Evolutionary conservation across 257 asterid species (phyloP), one percentile per base, ranked within the genome.

Genomic region (Solanum lycopersicoides): DNA sequence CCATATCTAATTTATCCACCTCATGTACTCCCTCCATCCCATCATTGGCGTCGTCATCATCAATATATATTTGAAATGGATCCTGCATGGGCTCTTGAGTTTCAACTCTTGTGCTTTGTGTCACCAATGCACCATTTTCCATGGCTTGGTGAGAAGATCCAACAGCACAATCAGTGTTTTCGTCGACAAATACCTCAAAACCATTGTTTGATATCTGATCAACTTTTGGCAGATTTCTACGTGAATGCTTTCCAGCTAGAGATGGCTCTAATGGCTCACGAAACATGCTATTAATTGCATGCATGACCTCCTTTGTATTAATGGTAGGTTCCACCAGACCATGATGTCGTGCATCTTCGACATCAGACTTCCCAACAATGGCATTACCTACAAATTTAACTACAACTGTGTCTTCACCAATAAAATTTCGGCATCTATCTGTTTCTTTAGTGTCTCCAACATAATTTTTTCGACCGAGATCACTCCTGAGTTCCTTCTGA

Each of bases 281-380:
- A 87, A 95, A 96, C 99, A 96, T 96, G 93, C 90, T 90, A 89
- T 95, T 93, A 85, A 95, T 94, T 56, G 96, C 97, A 90, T 94
- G 90, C 93, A 95, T 95, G 84, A 98, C 98, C 90, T 94, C 98
- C 91, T 90, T 96, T 25, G 97, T 96, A 90, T 95, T 95, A 82
- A 94, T 84, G 39, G 98, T 96, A 72, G 98, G 98, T 87, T 96
- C 99, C 91, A 96, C 94, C 39, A 96, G 95, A 84, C 98, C 98
- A 71, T 95, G 98, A 95, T 96, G 99, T 9, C 97, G 91, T 88
- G 96, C 93, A 89, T 96, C 96, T 92, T 96, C 98, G 66, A 93
- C 89, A 28, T 86, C 88, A 50, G 99, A 93, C 88, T 90, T 94
- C 88, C 98, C 98, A 86, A 91, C 93, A 86, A 96, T 84, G 71